Conservation (phyloP, 2,329 filamentous ascomycete species). For the Grosmannia clavigera region DNA sequence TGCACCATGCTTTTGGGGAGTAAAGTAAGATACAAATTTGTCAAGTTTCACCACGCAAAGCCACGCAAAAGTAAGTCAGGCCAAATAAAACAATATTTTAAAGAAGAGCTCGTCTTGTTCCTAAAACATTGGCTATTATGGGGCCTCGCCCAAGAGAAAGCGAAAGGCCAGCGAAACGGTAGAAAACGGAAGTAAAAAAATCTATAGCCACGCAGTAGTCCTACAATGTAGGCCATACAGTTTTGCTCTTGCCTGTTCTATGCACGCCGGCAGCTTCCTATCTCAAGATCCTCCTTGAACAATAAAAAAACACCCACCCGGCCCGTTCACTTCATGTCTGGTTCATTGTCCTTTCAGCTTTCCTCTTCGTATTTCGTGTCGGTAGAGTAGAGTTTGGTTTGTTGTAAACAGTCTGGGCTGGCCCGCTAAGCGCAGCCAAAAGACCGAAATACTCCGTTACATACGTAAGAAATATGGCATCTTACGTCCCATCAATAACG, state of each 20-base stretch:
- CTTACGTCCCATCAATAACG: not conserved
- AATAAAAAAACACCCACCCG: not conserved
- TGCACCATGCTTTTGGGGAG: too few species aligned
- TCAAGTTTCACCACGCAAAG: not conserved
- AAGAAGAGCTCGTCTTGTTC: not conserved
- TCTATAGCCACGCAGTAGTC: not conserved
- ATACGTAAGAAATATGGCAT: not conserved
- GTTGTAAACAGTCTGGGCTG: not conserved
- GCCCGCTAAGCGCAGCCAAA: not conserved
- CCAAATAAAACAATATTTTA: not conserved
- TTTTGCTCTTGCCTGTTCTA: not conserved
- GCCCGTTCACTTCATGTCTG: not conserved
- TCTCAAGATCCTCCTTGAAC: not conserved
- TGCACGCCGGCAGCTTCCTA: not conserved
- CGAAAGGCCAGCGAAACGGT: not conserved
- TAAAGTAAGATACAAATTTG: not conserved
- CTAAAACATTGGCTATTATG: not conserved
- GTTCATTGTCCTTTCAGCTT: not conserved
- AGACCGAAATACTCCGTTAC: not conserved
- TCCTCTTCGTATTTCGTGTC: not conserved
- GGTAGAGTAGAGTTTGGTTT: not conserved
- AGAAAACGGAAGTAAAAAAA: not conserved
- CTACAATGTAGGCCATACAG: not conserved
- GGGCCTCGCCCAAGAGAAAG: not conserved
- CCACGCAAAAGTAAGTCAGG: not conserved